Percentiles rank a stretch among this genome's conserved stretches.
Conservation (phyloP, 2,329 filamentous ascomycete species). For the Trichoderma harzianum region DNA sequence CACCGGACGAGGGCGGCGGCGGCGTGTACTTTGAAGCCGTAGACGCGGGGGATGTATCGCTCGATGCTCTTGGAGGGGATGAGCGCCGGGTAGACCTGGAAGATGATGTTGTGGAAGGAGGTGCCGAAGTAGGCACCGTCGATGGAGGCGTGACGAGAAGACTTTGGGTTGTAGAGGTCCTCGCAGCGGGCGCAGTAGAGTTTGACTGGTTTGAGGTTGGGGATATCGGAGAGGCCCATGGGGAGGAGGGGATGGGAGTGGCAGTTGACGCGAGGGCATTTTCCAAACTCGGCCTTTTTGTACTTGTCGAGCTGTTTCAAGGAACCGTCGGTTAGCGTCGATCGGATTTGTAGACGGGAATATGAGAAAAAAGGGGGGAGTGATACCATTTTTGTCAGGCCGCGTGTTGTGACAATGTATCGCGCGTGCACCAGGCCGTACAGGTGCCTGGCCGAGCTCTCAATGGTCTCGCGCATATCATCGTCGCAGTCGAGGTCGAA, state of each 20-base stretch:
- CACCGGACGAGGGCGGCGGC: slow-evolving; percentile 83
- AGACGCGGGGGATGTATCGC: slow-evolving; percentile 85
- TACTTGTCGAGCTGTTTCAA: slow-evolving; percentile 84
- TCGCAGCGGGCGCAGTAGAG: slow-evolving; percentile 97
- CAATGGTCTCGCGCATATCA: slow-evolving; percentile 95
- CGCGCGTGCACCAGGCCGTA: slow-evolving; percentile 95
- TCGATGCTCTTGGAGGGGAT: slow-evolving; percentile 81
- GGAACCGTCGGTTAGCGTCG: background rate
- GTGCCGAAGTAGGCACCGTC: slow-evolving; percentile 98
- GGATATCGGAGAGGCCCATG: slow-evolving; percentile 87
- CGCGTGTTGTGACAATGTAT: slow-evolving; percentile 94
- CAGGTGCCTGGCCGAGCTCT: slow-evolving; percentile 92
- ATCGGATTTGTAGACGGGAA: background rate
- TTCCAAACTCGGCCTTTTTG: slow-evolving; percentile 96
- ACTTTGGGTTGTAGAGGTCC: slow-evolving; percentile 98
- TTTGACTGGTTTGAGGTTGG: slow-evolving; percentile 87
- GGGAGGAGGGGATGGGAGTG: slow-evolving; percentile 89
- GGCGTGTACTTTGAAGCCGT: slow-evolving; percentile 94
- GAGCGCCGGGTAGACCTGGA: slow-evolving; percentile 93
- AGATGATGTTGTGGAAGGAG: slow-evolving; percentile 98
- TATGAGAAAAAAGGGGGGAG: background rate
- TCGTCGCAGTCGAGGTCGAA: slow-evolving; percentile 99
- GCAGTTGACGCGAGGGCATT: slow-evolving; percentile 95
- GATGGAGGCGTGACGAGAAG: slow-evolving; percentile 88
- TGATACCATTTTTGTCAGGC: slow-evolving; percentile 88